Percentiles rank a stretch among this genome's conserved stretches.
These are phyloP conservation scores for Aphanomyces invadans DNA, from an alignment of 352 stramenopile species.

Conservation along the genomic window DNA sequence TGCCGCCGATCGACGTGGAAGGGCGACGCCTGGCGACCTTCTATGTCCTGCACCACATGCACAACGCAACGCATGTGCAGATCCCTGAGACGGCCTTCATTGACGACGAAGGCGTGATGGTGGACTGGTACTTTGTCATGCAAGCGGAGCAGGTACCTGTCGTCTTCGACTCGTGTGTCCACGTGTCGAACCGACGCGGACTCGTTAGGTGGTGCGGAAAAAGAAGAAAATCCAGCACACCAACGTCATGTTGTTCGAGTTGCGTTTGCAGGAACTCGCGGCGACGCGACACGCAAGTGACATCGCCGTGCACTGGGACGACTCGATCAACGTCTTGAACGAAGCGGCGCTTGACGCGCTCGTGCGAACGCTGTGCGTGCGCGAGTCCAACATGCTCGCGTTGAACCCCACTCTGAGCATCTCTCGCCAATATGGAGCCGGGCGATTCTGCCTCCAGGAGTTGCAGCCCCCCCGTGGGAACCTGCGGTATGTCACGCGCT, in stretches of 20 bases:
- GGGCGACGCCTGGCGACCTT: conserved; percentile 28
- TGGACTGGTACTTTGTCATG: conserved; percentile 30
- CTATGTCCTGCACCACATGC: conserved; percentile 33
- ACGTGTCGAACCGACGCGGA: too few species aligned
- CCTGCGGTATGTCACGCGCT: not conserved
- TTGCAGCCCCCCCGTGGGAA: conserved; percentile 1
- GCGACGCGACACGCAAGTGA: not conserved
- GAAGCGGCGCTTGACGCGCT: conserved; percentile 29
- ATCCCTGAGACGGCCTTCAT: conserved; percentile 39
- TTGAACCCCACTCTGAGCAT: conserved; percentile 25
- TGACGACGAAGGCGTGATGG: conserved; percentile 36
- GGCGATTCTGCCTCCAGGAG: conserved; percentile 34
- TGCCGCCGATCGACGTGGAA: not conserved
- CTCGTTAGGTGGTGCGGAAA: not conserved
- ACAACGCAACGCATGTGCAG: conserved; percentile 25
- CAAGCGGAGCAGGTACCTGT: not conserved
- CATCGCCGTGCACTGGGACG: conserved; percentile 26
- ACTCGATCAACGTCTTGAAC: conserved; percentile 18
- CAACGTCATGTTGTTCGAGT: conserved; percentile 36
- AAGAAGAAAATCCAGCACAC: conserved; percentile 28
- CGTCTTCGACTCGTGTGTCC: too few species aligned
- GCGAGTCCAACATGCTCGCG: conserved; percentile 31
- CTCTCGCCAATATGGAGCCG: conserved; percentile 18
- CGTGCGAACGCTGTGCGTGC: conserved; percentile 28
- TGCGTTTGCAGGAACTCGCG: conserved; percentile 27